Evolutionary conservation across 768 basidiomycete species (phyloP), one percentile per base, ranked within the genome.

Genomic region (Clathrus columnatus): DNA sequence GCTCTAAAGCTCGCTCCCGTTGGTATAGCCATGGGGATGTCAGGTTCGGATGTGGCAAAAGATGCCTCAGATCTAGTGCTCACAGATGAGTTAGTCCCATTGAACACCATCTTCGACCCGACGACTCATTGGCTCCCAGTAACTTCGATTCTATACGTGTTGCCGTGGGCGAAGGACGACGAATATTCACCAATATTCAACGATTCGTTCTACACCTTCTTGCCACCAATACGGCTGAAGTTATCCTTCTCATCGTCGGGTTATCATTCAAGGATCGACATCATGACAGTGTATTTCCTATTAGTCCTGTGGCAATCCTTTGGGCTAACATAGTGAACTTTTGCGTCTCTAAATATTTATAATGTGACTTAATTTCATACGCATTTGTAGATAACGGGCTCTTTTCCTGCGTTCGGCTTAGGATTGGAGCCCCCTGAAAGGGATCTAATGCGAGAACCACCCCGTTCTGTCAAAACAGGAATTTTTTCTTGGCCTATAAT

Each of bases 161-260:
- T 52, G 82, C 78, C 1, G 78, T 83, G 57, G 72, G 80, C 60
- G 75, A 81, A 65, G 82, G 82, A 50, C 77, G 81, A 32, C 65
- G 79, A 41, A 75, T 80, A 0, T 82, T 82, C 57, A 78, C 81
- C 61, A 83, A 83, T 60, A 60, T 83, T 53, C 74, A 78, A 73
- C 75, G 80, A 71, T 66, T 76, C 42, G 72, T 73, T 17, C 59
- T 73, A n/a, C 73, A 75, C 56, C 62, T 77, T 7, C 62, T 82
- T 7, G 69, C 70, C 76, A 64, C 76, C 75, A 8, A 72, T 73
- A 56, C 47, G 68, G 60, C 10, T 23, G 16, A 50, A 16, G 42
- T 16, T 7, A 42, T 23, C 16, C 2, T 5, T 30, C 21, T 48
- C 5, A 18, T 55, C 58, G 0, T 58, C 75, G 68, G 74, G 16